Conservation (phyloP, 2,329 filamentous ascomycete genomes). For the Alternaria atra region DNA sequence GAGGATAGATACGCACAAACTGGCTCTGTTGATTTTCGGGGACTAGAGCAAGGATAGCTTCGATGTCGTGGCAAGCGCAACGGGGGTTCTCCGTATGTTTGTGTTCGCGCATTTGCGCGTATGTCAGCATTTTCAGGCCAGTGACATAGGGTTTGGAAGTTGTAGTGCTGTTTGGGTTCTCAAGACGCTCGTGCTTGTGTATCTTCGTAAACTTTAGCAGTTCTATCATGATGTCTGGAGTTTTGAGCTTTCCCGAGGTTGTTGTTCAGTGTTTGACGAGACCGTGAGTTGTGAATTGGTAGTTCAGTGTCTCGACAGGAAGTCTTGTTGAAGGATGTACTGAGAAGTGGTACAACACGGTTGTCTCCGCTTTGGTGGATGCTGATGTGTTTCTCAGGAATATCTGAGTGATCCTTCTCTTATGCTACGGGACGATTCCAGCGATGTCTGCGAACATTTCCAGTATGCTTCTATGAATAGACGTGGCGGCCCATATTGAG, state of each 20-base stretch:
- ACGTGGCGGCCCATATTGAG: not conserved
- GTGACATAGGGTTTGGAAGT: not conserved
- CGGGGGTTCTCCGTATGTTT: not conserved
- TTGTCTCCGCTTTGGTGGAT: not conserved
- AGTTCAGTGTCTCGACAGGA: not conserved
- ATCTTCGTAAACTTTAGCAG: not conserved
- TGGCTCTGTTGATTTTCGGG: not conserved
- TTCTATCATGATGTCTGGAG: not conserved
- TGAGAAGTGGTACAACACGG: not conserved
- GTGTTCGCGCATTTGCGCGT: not conserved
- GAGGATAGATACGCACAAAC: conserved; percentile 2
- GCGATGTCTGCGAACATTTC: conserved; percentile 1
- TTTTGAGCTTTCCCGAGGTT: not conserved
- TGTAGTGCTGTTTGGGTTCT: too few relatives aligned
- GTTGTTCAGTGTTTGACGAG: not conserved
- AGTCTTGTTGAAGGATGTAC: not conserved
- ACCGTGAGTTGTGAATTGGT: not conserved
- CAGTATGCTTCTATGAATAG: not conserved
- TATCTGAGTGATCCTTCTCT: not conserved
- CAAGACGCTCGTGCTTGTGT: not conserved
- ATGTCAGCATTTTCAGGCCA: not conserved
- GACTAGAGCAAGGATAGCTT: not conserved
- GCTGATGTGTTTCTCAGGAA: not conserved
- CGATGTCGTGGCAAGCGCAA: not conserved
- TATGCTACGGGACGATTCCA: not conserved